Conservation (phyloP, 2,329 filamentous ascomycete species). For the Hymenoscyphus infarciens region DNA sequence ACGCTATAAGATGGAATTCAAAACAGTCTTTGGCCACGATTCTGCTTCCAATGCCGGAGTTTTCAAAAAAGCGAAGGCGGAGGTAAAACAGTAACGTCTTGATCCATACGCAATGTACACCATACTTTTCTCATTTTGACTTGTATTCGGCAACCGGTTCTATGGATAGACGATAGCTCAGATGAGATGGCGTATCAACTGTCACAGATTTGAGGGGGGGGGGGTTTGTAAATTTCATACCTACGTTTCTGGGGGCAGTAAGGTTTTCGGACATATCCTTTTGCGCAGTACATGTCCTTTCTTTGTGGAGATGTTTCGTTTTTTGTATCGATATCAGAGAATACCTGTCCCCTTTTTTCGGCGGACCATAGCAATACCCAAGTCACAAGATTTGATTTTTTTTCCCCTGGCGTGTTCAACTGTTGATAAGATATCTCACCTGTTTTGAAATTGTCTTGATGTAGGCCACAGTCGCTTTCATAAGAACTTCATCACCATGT, state of each 20-base stretch:
- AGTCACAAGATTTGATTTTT: neutral
- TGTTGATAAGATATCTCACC: neutral
- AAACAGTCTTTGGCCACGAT: conserved; percentile 31
- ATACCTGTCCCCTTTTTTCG: neutral
- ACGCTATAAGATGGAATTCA: conserved; percentile 33
- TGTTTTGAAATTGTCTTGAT: neutral
- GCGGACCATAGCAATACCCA: neutral
- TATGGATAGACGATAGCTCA: neutral
- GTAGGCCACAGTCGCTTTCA: neutral
- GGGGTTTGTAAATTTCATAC: neutral
- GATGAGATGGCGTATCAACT: neutral
- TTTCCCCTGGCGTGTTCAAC: neutral
- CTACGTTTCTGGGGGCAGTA: neutral
- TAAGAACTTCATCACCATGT: neutral
- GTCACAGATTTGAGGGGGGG: neutral
- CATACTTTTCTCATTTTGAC: neutral
- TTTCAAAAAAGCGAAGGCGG: neutral
- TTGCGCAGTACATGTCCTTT: conserved; percentile 3
- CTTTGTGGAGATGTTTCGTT: conserved; percentile 9
- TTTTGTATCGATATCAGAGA: conserved; percentile 11
- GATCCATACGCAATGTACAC: neutral
- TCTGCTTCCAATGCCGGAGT: no score
- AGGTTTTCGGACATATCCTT: neutral
- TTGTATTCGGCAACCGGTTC: neutral
- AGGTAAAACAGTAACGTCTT: neutral